Evolutionary conservation across 2,329 filamentous ascomycete species (phyloP), one percentile per base, ranked within the genome.

Genomic region (Eurotiales sp.): DNA sequence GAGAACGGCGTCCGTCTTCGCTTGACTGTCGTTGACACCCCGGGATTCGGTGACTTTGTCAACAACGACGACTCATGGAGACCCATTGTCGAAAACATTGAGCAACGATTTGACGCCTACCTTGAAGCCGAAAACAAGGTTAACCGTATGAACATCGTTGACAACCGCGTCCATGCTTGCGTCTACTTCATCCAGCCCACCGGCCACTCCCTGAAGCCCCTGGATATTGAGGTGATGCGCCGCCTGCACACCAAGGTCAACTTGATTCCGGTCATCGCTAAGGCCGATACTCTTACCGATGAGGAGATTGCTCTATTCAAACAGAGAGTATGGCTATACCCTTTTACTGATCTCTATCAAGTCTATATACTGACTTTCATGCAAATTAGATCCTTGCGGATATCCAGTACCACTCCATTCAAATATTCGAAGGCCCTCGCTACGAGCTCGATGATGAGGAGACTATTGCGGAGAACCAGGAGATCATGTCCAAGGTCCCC

Each of bases 11-110:
- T 99, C 55, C 91, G 93, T 68, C 86, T 99, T 59, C 89, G 93
- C 55, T 76, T 99, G 71, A 99, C 92, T 11, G 93, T 99, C 48
- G 93, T 99, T 58, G 93, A 99, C 63, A 99, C 93, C 8, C 93
- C 93, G 39, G 93, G 93, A 58, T 99, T 99, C 64, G 93, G 93
- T 66, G 93, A 99, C 76, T 99, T 97, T 68, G 93, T 99, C 69
- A 99, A 99, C 86, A 99, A 99, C 70, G 93, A 97, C 66, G 93
- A 97, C 76, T 99, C 93, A 23, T 99, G 93, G 93, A 85, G 93
- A 67, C 93, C 93, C 52, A 99, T 99, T 75, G 87, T 96, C 64
- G 93, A 99, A 80, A 97, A 97, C 81, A 97, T 99, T 66, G 93
- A 99, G 81, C 90, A 96, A 81, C 88, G 93, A 62, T 99, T 93